Base-by-base conservation (phyloP, 352 stramenopile genomes). In the Globisporangium ultimum region DNA sequence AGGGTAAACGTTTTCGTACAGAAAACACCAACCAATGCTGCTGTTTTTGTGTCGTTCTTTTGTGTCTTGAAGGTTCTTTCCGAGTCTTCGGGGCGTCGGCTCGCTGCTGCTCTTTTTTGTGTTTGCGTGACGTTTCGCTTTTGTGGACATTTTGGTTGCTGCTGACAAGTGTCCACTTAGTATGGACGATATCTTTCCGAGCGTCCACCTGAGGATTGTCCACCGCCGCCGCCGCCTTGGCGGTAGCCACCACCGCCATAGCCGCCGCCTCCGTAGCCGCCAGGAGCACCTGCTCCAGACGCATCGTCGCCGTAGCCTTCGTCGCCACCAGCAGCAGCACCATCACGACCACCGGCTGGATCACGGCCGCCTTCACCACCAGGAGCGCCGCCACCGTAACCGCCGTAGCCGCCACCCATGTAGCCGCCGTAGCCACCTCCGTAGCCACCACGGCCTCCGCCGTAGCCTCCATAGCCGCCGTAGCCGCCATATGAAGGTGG, bases 141-240 rank as follows among this genome's bases (percentile, higher is more conserved):
- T 32, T 32, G 24, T 32, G 24, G 24, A 32, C 24, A 32, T 2
- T 42, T 48, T 58, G 14, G 24, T 48, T 43, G 38, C 38, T 43
- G 8, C 38, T 43, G 10, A 10, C 10, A 17, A 43, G 14, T 32
- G 0, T 22, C 57, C 57, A 50, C 55, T 87, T 79, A 93, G 70
- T 93, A 93, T 50, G 84, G 84, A 61, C 84, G 84, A 72, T 93
- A 93, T 76, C 84, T 76, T 22, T 93, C 84, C 66, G 84, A 89
- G 56, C 82, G 75, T 32, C 78, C 78, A 45, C 77, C 75, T 34
- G 77, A 82, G 40, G 72, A 85, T 67, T 78, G 78, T 45, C 61
- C 70, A 36, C 66, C 67, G 2, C 67, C 51, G 51, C 76, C 67
- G 49, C 76, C 74, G n/a, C 79, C 80, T 62, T 87, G 83, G 52